Evolutionary conservation across 805 yeast species (phyloP), one percentile per base, ranked within the genome.

Genomic region (Candida ascalaphidarum): DNA sequence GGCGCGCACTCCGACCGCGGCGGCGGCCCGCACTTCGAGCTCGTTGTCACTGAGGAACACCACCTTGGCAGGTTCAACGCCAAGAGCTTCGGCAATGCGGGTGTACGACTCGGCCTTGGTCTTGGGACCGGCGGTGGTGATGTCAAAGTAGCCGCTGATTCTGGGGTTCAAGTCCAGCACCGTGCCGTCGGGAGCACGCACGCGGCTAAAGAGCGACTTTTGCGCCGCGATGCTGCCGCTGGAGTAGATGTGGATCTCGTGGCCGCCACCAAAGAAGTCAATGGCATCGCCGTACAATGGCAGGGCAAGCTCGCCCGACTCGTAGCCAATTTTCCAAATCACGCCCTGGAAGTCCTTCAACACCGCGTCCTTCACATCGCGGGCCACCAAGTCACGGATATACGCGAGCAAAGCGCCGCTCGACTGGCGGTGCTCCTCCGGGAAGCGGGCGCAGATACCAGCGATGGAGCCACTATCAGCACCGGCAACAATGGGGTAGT

Each of bases 171-270:
- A 50, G 49, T 81, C 82, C 34, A 14, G 58, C 47, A 13, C 43
- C 35, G 4, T 28, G 29, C 5, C 51, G 50, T 7, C 53, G 52
- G 4, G 57, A 54, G 9, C 27, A 30, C 18, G 37, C 7, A 81
- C 88, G 47, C 81, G 70, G 0, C 65, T 66, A 46, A 88, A 84
- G 32, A 88, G 55, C 35, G 88, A 57, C 42, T 77, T 80, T 43
- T 88, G 97, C 1, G 96, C 96, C 34, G 76, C 71, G 14, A 88
- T 74, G 23, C 92, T 78, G 1, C 97, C 97, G 16, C 94, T 81
- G 0, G 96, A 85, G 55, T 88, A 88, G 12, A 88, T 84, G 46
- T 66, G 81, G 0, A 84, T 57, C 3, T 57, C 55, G 10, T 39
- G 30, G 1, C 43, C 37, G 11, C 26, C 35, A 27, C 60, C 39